Evolutionary conservation across 2,329 filamentous ascomycete species (phyloP).

Genomic region (Tolypocladium ovalisporum): DNA sequence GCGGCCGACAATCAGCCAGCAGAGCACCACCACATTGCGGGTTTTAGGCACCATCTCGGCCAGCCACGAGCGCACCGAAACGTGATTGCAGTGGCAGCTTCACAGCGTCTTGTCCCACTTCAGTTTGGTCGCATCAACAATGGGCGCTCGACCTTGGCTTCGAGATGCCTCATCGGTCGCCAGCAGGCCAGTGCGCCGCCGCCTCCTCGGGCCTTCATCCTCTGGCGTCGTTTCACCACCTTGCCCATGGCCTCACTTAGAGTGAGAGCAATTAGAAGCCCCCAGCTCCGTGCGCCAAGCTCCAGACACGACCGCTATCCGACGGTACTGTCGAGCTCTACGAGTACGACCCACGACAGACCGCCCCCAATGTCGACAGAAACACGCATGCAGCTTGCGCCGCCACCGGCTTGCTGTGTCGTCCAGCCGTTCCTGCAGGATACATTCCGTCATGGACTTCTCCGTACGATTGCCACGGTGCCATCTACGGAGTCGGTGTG

Average conservation of each 20-base stretch:
- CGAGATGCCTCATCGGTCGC: neutral
- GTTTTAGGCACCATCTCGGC: neutral
- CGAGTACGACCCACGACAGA: too few species aligned
- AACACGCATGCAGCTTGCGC: neutral
- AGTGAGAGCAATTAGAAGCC: neutral
- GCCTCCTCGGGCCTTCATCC: neutral
- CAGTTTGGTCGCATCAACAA: neutral
- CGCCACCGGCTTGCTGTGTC: neutral
- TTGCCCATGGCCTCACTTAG: neutral
- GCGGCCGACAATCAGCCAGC: neutral
- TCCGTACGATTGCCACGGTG: too few species aligned
- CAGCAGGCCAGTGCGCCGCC: neutral
- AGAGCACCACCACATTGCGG: neutral
- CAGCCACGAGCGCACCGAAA: neutral
- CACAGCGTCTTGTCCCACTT: neutral
- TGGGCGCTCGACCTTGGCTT: neutral
- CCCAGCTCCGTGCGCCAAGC: neutral
- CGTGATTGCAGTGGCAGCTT: neutral
- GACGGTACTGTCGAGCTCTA: too few species aligned
- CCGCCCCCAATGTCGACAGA: neutral
- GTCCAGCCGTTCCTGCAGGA: neutral
- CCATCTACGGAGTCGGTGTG: neutral
- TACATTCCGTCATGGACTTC: neutral
- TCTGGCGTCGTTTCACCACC: neutral
- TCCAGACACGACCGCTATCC: neutral